These are phyloP conservation scores for Gentiana dahurica DNA, from an alignment of 257 asterid genomes.

Conservation along the genomic window DNA sequence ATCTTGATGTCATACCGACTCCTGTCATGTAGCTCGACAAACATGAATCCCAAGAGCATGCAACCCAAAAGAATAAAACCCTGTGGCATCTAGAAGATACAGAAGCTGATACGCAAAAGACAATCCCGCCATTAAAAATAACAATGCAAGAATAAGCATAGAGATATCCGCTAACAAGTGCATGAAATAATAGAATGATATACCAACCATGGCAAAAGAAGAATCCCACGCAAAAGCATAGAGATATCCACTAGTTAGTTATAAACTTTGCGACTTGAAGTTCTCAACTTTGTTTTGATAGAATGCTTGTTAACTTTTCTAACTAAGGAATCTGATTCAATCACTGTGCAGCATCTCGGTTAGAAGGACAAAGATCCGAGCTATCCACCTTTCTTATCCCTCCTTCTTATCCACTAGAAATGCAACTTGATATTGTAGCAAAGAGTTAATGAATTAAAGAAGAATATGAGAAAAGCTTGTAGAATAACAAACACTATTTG, in stretches of 20 bases:
- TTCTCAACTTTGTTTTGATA: background rate
- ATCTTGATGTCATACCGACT: too few species aligned
- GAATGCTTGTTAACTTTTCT: background rate
- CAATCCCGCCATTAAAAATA: slow-evolving; percentile 43
- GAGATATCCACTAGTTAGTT: background rate
- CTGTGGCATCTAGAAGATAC: slow-evolving; percentile 92
- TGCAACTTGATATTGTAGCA: background rate
- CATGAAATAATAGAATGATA: background rate
- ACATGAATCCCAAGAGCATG: too few species aligned
- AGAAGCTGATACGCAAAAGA: slow-evolving; percentile 91
- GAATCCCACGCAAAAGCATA: background rate
- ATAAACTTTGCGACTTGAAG: too few species aligned
- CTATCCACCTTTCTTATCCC: background rate
- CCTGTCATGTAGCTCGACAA: too few species aligned
- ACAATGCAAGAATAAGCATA: slow-evolving; percentile 8
- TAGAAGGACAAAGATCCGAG: background rate
- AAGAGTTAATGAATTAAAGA: background rate
- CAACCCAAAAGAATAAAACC: slow-evolving; percentile 79
- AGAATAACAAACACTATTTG: too few species aligned
- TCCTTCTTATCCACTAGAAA: too few species aligned
- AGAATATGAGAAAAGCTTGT: too few species aligned
- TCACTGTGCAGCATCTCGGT: too few species aligned
- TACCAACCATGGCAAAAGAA: background rate
- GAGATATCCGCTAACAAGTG: too few species aligned
- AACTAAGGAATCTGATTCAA: background rate